Percentiles rank a stretch among this genome's conserved stretches.
These are phyloP conservation scores for Delonix regia DNA, from an alignment of 306 rosid genomes.

Conservation along the genomic window DNA sequence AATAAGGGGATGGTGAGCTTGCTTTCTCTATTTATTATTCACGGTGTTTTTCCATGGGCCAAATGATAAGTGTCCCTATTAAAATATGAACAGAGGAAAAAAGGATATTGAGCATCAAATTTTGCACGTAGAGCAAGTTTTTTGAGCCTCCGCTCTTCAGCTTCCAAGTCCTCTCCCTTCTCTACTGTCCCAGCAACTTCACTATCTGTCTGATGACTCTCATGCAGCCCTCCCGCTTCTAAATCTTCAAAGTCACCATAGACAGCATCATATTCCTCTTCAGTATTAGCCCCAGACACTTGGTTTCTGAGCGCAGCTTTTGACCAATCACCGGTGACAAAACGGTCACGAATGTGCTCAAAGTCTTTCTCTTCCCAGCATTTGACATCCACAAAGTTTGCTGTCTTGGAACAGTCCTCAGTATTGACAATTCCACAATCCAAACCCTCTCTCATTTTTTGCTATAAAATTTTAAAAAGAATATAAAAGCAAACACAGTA, in stretches of 20 bases:
- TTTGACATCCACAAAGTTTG: conserved; percentile 43
- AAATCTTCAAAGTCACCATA: conserved; percentile 95
- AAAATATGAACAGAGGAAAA: conserved; percentile 2
- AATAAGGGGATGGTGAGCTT: neutral
- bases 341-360: conserved; percentile 68
- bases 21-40: neutral
- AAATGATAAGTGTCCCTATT: conserved; percentile 12
- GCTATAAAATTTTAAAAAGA: conserved; percentile 34
- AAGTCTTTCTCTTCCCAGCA: conserved; percentile 56
- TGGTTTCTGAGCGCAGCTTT: conserved; percentile 79
- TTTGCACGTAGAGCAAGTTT: conserved; percentile 87
- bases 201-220: conserved; percentile 39
- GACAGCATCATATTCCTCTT: conserved; percentile 55
- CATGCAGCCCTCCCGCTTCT: conserved; percentile 74
- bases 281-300: conserved; percentile 37
- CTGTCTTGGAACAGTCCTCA: conserved; percentile 84
- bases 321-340: conserved; percentile 90
- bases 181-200: conserved; percentile 30
- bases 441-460: conserved; percentile 48
- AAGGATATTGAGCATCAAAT: conserved; percentile 94
- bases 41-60: neutral
- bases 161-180: conserved; percentile 54
- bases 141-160: conserved; percentile 71
- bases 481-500: conserved; percentile 18
- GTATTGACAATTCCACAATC: conserved; percentile 53